Conservation (phyloP, 192 early-diverging fungal species). For the Coemansia sp. region DNA sequence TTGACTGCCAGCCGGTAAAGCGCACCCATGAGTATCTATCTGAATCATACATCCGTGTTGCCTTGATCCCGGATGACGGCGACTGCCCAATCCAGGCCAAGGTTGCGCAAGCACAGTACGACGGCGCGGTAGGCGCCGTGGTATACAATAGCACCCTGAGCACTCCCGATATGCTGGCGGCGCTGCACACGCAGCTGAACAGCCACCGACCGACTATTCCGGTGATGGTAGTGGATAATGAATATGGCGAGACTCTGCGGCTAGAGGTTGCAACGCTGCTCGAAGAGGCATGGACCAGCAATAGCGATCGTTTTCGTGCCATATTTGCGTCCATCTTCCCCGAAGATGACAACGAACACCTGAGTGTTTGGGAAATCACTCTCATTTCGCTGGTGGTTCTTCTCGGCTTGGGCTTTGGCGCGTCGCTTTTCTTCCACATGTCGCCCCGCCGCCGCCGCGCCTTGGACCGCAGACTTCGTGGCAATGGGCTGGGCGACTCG, state of each 20-base stretch:
- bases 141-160: constrained; percentile 34
- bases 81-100: constrained; percentile 33
- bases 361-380: constrained; percentile 48
- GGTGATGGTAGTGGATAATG: constrained; percentile 30
- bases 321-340: constrained; percentile 47
- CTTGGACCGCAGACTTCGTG: not conserved
- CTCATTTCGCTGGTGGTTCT: constrained; percentile 42
- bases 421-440: constrained; percentile 39
- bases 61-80: constrained; percentile 33
- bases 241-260: constrained; percentile 41
- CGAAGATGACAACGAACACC: constrained; percentile 22
- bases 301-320: constrained; percentile 19
- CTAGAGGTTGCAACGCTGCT: constrained; percentile 23
- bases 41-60: constrained; percentile 37
- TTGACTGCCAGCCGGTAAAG: constrained; percentile 26
- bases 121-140: constrained; percentile 47
- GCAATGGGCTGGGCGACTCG: not conserved
- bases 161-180: constrained; percentile 10
- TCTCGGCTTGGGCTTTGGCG: constrained; percentile 42
- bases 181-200: constrained; percentile 13
- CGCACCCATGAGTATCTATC: constrained; percentile 27
- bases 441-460: constrained; percentile 18
- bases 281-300: constrained; percentile 17
- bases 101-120: constrained; percentile 39
- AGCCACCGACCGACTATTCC: constrained; percentile 20